These are phyloP conservation scores for Pinus tabuliformis DNA, from an alignment of 75 land plant genomes.

Conservation along the genomic window DNA sequence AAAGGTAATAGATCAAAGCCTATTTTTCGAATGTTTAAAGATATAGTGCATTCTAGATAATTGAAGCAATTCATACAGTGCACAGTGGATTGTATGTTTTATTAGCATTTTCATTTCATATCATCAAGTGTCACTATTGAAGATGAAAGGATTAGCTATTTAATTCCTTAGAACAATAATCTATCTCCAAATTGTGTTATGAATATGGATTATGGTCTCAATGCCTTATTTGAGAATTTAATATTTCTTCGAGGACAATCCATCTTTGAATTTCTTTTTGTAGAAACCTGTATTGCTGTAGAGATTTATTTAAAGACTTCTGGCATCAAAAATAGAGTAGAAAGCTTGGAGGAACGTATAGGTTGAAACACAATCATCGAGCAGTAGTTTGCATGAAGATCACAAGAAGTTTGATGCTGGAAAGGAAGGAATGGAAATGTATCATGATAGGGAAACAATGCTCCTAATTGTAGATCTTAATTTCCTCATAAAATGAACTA, in stretches of 20 bases:
- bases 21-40: not conserved
- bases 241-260: not conserved
- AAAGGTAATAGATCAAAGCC: conserved; percentile 14
- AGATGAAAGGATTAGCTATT: not conserved
- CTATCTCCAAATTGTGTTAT: not conserved
- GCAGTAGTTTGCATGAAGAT: no score
- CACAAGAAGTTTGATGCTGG: no score
- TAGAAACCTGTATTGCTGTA: not conserved
- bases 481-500: no score
- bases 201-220: not conserved
- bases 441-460: no score
- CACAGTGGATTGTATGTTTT: not conserved
- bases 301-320: no score
- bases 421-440: no score
- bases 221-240: not conserved
- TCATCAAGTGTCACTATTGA: not conserved
- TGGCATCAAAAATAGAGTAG: no score
- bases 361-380: no score
- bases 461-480: no score
- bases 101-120: not conserved
- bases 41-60: not conserved
- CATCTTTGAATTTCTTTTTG: not conserved
- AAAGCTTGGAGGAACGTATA: no score
- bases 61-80: not conserved
- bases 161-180: not conserved